Conservation (phyloP, 2,329 filamentous ascomycete species). For the Colletotrichum viniferum region DNA sequence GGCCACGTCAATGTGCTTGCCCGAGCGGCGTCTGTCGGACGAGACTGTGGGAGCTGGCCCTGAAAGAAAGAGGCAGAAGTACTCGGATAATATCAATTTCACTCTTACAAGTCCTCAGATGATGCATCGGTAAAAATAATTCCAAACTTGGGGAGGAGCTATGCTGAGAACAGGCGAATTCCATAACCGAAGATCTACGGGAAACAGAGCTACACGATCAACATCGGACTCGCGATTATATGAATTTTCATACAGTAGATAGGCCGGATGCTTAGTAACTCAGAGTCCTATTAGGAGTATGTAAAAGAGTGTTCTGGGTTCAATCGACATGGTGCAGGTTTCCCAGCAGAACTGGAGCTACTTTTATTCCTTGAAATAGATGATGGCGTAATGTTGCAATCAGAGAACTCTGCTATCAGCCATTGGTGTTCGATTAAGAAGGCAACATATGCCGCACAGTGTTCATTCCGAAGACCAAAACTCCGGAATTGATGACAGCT, state of each 20-base stretch:
- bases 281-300: neutral
- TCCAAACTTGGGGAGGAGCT: neutral
- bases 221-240: neutral
- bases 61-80: no score
- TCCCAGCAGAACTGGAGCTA: neutral
- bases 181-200: neutral
- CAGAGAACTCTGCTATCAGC: neutral
- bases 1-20: no score
- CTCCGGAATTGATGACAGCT: neutral
- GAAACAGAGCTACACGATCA: neutral
- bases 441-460: neutral
- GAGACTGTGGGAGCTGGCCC: no score
- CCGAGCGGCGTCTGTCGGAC: no score
- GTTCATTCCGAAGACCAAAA: neutral
- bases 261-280: neutral
- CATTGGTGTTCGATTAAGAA: neutral
- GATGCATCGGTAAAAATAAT: neutral
- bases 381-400: neutral
- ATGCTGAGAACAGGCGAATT: neutral
- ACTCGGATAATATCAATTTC: no score
- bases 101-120: neutral
- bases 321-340: neutral
- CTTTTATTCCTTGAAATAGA: neutral
- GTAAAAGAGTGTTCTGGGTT: no score
- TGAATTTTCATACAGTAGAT: neutral